phyloP scores from a whole-genome alignment of 2,329 filamentous ascomycete genomes.

The Botrytis pseudocinerea region DNA sequence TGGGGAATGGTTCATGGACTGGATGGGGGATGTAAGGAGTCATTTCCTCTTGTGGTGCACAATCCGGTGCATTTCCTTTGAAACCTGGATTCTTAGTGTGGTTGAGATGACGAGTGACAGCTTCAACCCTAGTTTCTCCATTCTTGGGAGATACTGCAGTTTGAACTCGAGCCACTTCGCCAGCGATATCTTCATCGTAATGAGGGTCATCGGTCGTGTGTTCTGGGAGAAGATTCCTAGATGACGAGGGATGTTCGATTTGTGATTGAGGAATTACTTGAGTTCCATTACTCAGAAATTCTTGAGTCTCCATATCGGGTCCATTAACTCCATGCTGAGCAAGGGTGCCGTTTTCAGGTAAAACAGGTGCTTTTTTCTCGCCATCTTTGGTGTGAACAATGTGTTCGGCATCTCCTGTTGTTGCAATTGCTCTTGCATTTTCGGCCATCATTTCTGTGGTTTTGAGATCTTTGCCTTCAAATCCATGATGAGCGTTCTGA shows the following conservation, averaged over 20 bases:
- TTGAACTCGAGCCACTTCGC: slow-evolving; percentile 64
- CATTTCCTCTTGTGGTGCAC: slow-evolving; percentile 56
- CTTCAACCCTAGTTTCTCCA: slow-evolving; percentile 56
- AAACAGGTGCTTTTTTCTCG: neutral
- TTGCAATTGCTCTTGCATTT: slow-evolving; percentile 31
- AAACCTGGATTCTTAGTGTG: slow-evolving; percentile 56
- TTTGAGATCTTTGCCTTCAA: slow-evolving; percentile 29
- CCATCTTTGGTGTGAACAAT: slow-evolving; percentile 27
- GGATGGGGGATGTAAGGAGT: slow-evolving; percentile 63
- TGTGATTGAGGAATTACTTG: slow-evolving; percentile 30
- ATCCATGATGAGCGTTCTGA: slow-evolving; percentile 22
- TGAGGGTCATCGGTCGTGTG: slow-evolving; percentile 61
- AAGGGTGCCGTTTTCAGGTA: neutral
- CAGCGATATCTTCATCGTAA: slow-evolving; percentile 62
- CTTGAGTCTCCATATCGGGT: slow-evolving; percentile 29
- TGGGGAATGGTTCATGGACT: slow-evolving; percentile 59
- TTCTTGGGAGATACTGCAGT: slow-evolving; percentile 52
- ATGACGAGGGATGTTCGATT: slow-evolving; percentile 31
- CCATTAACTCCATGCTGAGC: slow-evolving; percentile 23
- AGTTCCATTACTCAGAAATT: slow-evolving; percentile 37
- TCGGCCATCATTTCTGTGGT: slow-evolving; percentile 29
- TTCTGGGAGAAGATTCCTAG: slow-evolving; percentile 47
- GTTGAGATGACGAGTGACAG: slow-evolving; percentile 66
- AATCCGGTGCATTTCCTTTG: slow-evolving; percentile 55
- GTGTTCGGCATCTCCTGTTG: slow-evolving; percentile 35